Evolutionary conservation across 1,284 basidiomycete genomes (phyloP).

Genomic region (Fomitiporia mediterranea): DNA sequence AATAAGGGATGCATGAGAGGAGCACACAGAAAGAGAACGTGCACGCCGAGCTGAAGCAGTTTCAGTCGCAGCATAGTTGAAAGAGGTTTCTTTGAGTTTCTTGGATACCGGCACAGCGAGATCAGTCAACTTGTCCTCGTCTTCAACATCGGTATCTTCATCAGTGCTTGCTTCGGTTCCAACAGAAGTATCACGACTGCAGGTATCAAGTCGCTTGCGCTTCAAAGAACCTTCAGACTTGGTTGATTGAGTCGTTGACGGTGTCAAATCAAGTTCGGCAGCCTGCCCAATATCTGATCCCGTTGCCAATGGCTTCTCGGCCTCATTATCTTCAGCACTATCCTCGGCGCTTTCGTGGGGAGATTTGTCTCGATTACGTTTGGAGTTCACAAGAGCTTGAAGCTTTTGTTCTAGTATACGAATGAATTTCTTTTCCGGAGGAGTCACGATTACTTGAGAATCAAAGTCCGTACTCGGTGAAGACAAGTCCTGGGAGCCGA

Average conservation of each 20-base stretch:
- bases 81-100: conserved; percentile 17
- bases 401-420: conserved; percentile 10
- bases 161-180: background rate
- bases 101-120: conserved; percentile 5
- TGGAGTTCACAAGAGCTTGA: background rate
- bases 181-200: background rate
- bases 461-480: background rate
- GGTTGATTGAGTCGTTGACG: background rate
- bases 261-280: background rate
- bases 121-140: background rate
- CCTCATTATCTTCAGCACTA: background rate
- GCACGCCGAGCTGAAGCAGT: conserved; percentile 17
- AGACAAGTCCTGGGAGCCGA: conserved; percentile 4
- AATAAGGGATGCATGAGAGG: conserved; percentile 3
- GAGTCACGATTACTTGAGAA: conserved; percentile 10
- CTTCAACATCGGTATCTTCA: background rate
- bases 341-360: background rate
- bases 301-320: background rate
- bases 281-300: too few relatives aligned
- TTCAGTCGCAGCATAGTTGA: conserved; percentile 12
- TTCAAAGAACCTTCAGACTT: background rate
- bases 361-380: background rate
- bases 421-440: conserved; percentile 10
- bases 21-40: conserved; percentile 11
- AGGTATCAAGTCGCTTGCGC: conserved; percentile 11